A percentile compares a stretch with the other conserved stretches of the same genome.
phyloP scores from a whole-genome alignment of 78 protist species.

The Emiliania huxleyi region DNA sequence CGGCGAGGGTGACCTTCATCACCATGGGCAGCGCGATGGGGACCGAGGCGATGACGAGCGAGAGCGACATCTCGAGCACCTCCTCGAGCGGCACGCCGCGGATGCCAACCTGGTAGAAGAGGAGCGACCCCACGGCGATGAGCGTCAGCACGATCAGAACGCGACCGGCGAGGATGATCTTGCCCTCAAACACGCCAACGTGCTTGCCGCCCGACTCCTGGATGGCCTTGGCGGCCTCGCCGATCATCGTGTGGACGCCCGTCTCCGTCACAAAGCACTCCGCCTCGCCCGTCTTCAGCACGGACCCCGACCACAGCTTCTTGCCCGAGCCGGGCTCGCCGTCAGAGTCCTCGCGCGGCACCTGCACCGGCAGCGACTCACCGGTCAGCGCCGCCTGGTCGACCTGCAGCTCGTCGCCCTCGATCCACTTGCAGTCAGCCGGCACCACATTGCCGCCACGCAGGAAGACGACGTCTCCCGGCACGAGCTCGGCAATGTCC shows the following conservation, averaged over 20 bases:
- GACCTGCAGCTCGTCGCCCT: background rate
- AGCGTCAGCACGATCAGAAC: background rate
- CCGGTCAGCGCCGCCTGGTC: constrained; percentile 52
- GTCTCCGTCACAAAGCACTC: background rate
- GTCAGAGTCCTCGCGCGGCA: background rate
- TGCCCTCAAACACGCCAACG: background rate
- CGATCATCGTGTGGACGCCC: background rate
- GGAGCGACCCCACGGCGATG: background rate
- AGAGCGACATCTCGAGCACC: background rate
- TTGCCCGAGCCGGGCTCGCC: no score
- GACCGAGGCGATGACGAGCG: no score
- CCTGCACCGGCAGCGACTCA: background rate
- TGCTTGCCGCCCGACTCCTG: background rate
- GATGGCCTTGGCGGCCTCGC: background rate
- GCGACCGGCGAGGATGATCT: background rate
- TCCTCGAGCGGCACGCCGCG: background rate
- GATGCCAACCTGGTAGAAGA: background rate
- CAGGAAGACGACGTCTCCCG: constrained; percentile 39
- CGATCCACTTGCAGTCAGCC: background rate
- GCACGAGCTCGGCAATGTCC: background rate
- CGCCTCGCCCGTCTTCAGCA: background rate
- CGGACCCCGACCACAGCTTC: background rate
- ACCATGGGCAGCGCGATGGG: constrained; percentile 88
- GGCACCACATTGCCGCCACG: constrained; percentile 13
- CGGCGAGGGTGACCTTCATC: constrained; percentile 78